Conservation (phyloP, 2,329 filamentous ascomycete species). For the Geosmithia flava region DNA sequence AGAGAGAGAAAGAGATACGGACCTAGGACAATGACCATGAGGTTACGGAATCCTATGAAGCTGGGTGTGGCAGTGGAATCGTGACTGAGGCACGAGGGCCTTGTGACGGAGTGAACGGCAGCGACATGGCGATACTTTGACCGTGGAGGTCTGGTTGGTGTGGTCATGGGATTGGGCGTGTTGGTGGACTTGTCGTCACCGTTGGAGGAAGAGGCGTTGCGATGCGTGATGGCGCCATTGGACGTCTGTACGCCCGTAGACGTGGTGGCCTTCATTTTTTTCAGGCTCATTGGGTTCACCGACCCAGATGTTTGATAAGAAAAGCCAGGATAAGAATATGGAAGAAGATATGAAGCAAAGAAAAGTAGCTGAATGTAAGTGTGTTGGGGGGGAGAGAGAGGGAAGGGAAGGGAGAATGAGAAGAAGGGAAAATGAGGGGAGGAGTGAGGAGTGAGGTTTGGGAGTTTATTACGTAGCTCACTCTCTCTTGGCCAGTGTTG, state of each 20-base stretch:
- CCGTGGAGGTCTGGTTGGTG: conserved; percentile 6
- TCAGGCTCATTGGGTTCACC: no score
- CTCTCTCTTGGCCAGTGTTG: background rate
- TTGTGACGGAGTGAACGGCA: conserved; percentile 62
- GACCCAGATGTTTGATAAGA: background rate
- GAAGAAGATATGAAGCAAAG: background rate
- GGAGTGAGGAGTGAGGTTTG: background rate
- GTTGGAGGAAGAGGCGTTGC: conserved; percentile 10
- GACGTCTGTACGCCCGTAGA: conserved; percentile 19
- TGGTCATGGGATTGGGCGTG: conserved; percentile 11
- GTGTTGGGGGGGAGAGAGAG: background rate
- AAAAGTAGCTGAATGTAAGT: background rate
- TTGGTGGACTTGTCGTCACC: conserved; percentile 12
- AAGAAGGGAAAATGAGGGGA: background rate
- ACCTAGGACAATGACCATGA: conserved; percentile 91
- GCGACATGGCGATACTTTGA: conserved; percentile 86
- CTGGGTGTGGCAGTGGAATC: conserved; percentile 65
- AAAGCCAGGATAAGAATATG: background rate
- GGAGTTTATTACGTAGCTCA: background rate
- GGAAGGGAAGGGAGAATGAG: background rate
- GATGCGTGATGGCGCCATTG: conserved; percentile 1
- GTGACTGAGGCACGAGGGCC: conserved; percentile 74
- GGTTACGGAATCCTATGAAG: conserved; percentile 87
- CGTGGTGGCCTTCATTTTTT: conserved; percentile 19
- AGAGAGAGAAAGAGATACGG: conserved; percentile 13